phyloP scores from a whole-genome alignment of 2,329 filamentous ascomycete species.

The Teratosphaeriaceae sp. region DNA sequence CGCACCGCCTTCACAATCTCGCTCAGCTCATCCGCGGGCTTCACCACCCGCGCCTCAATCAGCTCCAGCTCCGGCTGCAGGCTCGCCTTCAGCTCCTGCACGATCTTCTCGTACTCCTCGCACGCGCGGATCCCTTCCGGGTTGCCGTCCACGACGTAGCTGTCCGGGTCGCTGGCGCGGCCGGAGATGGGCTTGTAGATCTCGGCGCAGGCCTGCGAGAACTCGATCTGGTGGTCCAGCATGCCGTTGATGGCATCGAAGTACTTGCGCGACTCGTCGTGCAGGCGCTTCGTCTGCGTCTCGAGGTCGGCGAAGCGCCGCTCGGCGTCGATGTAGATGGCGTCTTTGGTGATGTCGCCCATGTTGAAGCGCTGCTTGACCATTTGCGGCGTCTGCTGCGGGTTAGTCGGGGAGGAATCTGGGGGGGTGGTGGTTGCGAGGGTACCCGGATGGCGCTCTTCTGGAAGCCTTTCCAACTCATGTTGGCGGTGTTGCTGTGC shows the following conservation, averaged over 20 bases:
- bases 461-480: conserved; percentile 97
- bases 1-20: conserved; percentile 94
- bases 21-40: conserved; percentile 84
- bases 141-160: conserved; percentile 74
- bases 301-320: conserved; percentile 91
- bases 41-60: conserved; percentile 88
- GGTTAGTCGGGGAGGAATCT: no score
- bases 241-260: conserved; percentile 98
- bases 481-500: conserved; percentile 36
- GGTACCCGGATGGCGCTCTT: conserved; percentile 82
- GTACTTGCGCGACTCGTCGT: conserved; percentile 96
- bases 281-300: conserved; percentile 90
- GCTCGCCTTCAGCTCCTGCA: conserved; percentile 82
- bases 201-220: conserved; percentile 91
- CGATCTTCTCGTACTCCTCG: conserved; percentile 90
- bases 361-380: conserved; percentile 91
- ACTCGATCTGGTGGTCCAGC: conserved; percentile 95
- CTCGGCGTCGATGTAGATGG: conserved; percentile 91
- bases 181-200: conserved; percentile 98
- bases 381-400: conserved; percentile 74
- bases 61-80: conserved; percentile 91
- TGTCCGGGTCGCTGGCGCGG: conserved; percentile 86
- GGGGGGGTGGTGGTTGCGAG: no score
- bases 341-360: conserved; percentile 90
- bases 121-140: conserved; percentile 89